Conservation (phyloP, 257 asterid genomes). For the Knoxia roxburghii region DNA sequence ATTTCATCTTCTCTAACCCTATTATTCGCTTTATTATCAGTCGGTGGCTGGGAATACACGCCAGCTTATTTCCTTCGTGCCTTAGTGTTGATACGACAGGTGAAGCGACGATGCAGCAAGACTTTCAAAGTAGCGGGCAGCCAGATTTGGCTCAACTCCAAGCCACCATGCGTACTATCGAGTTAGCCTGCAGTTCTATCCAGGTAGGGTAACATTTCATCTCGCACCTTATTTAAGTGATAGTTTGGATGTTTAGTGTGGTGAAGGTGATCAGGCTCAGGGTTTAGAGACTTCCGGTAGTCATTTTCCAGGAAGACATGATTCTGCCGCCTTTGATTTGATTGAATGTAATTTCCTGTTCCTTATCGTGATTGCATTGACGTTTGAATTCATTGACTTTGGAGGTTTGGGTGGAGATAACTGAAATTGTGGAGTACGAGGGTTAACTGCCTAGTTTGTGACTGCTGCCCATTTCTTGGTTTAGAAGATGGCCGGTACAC, state of each 20-base stretch:
- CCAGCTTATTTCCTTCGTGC: not conserved
- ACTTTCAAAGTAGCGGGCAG: conserved; percentile 32
- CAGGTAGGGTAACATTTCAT: conserved; percentile 41
- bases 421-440: not conserved
- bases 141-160: conserved; percentile 68
- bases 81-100: conserved; percentile 3
- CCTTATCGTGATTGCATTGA: not conserved
- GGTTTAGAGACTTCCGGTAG: not conserved
- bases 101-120: conserved; percentile 48
- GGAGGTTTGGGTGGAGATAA: not conserved
- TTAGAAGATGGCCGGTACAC: not conserved
- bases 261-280: not conserved
- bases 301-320: not conserved
- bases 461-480: not conserved
- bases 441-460: not conserved
- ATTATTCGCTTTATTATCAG: not conserved
- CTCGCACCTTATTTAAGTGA: not conserved
- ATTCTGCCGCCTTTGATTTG: not conserved
- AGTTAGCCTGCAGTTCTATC: conserved; percentile 76
- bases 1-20: not conserved
- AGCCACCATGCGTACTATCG: conserved; percentile 79
- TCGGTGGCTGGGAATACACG: not conserved
- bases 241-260: not conserved
- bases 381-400: not conserved
- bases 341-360: not conserved